Evolutionary conservation across 352 stramenopile genomes (phyloP).

Genomic region (Phytophthora rubi): DNA sequence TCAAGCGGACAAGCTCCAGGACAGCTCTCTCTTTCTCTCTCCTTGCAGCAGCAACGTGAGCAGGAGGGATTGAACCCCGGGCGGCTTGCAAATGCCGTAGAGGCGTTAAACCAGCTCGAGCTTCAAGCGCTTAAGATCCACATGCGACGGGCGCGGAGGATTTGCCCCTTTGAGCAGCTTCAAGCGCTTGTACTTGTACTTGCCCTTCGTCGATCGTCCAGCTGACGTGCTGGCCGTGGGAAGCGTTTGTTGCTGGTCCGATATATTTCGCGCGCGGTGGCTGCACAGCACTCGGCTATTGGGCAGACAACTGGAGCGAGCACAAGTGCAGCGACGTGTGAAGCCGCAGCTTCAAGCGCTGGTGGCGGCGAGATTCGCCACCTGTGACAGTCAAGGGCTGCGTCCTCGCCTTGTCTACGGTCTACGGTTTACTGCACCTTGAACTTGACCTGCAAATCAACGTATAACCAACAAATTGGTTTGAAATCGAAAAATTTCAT

Average conservation of each 20-base stretch:
- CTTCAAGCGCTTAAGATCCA: slow-evolving; percentile 34
- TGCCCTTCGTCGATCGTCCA: slow-evolving; percentile 9
- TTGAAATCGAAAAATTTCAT: too few species aligned
- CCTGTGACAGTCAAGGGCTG: slow-evolving; percentile 32
- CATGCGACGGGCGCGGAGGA: slow-evolving; percentile 26
- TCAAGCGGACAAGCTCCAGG: slow-evolving; percentile 33
- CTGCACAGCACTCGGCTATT: slow-evolving; percentile 10
- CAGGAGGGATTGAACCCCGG: slow-evolving; percentile 3
- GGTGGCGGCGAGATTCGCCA: slow-evolving; percentile 16
- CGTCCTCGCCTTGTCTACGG: slow-evolving; percentile 29
- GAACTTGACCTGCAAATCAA: slow-evolving; percentile 27
- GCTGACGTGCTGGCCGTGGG: slow-evolving; percentile 11
- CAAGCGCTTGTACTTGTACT: slow-evolving; percentile 12
- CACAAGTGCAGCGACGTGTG: slow-evolving; percentile 24
- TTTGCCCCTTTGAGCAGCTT: slow-evolving; percentile 12
- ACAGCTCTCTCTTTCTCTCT: not conserved
- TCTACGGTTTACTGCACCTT: slow-evolving; percentile 25
- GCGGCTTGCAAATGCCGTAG: too few species aligned
- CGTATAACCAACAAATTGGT: too few species aligned
- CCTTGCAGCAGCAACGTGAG: not conserved
- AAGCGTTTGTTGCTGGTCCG: slow-evolving; percentile 9
- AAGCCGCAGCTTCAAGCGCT: slow-evolving; percentile 21
- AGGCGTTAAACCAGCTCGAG: slow-evolving; percentile 28
- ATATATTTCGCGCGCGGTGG: slow-evolving; percentile 6
- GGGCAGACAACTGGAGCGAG: slow-evolving; percentile 6